phyloP scores from a whole-genome alignment of 768 basidiomycete genomes.

The Suillus lakei region DNA sequence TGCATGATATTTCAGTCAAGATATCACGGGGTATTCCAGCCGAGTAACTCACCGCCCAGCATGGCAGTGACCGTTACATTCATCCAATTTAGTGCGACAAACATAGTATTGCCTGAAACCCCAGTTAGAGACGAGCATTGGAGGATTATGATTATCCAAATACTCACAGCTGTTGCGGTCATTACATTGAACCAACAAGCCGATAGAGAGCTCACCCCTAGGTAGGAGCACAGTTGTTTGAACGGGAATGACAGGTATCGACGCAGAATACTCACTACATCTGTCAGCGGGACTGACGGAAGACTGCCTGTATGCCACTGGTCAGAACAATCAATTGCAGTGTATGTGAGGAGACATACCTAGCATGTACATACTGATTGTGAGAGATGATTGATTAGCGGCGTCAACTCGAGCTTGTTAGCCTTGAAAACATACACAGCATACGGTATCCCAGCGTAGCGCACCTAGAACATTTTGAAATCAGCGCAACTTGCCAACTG shows the following conservation, averaged over 20 bases:
- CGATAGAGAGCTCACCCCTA: background rate
- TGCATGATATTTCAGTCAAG: background rate
- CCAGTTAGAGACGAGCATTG: background rate
- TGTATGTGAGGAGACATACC: background rate
- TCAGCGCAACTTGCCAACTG: background rate
- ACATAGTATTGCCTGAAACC: background rate
- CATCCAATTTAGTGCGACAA: background rate
- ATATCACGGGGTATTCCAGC: background rate
- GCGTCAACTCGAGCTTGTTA: background rate
- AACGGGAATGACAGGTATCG: background rate
- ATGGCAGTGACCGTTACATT: background rate
- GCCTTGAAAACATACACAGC: background rate
- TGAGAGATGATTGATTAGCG: background rate
- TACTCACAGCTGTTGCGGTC: background rate
- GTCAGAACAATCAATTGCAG: background rate
- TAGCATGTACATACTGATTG: conserved; percentile 5
- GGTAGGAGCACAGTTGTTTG: background rate
- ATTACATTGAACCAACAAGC: background rate
- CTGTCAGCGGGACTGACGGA: conserved; percentile 2
- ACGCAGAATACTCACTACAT: background rate
- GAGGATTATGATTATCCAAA: background rate
- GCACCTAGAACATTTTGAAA: background rate
- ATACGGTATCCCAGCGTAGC: conserved; percentile 1
- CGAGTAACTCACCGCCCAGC: background rate
- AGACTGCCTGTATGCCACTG: background rate